These are phyloP conservation scores for Lichtheimia corymbifera DNA, from an alignment of 371 early-diverging fungal species.

Conservation along the genomic window DNA sequence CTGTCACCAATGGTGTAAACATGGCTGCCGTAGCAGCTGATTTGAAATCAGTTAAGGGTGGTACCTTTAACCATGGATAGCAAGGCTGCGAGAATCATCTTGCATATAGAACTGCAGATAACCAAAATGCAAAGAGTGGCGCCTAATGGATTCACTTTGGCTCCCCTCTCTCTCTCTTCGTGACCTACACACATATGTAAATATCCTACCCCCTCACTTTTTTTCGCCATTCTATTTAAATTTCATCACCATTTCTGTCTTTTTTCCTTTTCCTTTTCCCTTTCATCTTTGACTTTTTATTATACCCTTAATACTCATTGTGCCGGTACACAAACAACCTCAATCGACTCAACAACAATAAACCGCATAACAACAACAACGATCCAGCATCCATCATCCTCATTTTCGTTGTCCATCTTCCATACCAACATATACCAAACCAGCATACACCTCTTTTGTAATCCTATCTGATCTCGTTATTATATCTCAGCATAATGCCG, in stretches of 20 bases:
- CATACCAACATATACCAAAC: too few relatives aligned
- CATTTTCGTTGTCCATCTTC: too few relatives aligned
- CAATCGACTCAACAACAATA: neutral
- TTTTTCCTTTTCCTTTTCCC: conserved; percentile 1
- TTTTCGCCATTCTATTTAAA: conserved; percentile 12
- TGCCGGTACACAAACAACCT: neutral
- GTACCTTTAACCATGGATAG: too few relatives aligned
- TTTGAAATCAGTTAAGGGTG: too few relatives aligned
- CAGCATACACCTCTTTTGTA: too few relatives aligned
- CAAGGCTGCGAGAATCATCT: conserved; percentile 1
- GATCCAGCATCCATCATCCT: too few relatives aligned
- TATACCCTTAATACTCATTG: conserved; percentile 3
- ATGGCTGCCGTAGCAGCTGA: too few relatives aligned
- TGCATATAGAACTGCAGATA: conserved; percentile 4
- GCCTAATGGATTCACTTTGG: neutral
- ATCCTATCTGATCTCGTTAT: neutral
- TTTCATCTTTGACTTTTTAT: conserved; percentile 3
- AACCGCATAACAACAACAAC: neutral
- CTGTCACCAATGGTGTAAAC: too few relatives aligned
- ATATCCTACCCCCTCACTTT: neutral
- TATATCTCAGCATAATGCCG: conserved; percentile 10
- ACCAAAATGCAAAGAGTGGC: neutral
- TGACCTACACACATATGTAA: neutral
- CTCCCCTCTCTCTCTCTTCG: neutral
- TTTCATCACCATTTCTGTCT: conserved; percentile 8